Conservation (phyloP, 2,329 filamentous ascomycete species). For the Leptographium wingfieldii region DNA sequence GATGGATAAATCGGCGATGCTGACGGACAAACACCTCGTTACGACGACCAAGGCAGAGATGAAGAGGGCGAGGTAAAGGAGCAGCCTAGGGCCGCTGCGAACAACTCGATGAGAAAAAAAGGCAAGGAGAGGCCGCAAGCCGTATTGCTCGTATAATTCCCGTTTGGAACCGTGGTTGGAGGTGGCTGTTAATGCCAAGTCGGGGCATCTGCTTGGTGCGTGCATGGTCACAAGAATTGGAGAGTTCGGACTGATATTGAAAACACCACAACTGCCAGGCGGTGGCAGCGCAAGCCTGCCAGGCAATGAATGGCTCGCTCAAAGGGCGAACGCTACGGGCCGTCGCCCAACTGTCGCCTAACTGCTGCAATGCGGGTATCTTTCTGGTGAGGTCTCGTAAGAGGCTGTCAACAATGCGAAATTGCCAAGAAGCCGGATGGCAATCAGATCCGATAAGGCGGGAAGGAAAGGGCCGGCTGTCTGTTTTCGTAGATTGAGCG, state of each 20-base stretch:
- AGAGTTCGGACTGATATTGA: neutral
- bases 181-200: neutral
- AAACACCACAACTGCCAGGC: neutral
- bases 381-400: neutral
- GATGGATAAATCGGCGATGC: constrained; percentile 11
- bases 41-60: constrained; percentile 14
- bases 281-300: neutral
- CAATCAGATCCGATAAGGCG: neutral
- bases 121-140: constrained; percentile 11
- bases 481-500: neutral
- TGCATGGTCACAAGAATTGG: neutral
- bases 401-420: neutral
- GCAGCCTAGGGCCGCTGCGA: constrained; percentile 17
- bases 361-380: neutral
- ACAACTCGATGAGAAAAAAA: constrained; percentile 18
- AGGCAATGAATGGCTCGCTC: neutral
- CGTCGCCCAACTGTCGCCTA: neutral
- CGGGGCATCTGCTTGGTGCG: neutral
- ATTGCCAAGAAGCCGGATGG: neutral
- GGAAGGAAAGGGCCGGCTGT: neutral
- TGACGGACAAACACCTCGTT: constrained; percentile 12
- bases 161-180: neutral
- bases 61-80: constrained; percentile 16
- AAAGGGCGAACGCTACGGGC: neutral
- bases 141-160: neutral